Base-by-base conservation (phyloP, 371 early-diverging fungal species). In the Neoconidiobolus thromboides region DNA sequence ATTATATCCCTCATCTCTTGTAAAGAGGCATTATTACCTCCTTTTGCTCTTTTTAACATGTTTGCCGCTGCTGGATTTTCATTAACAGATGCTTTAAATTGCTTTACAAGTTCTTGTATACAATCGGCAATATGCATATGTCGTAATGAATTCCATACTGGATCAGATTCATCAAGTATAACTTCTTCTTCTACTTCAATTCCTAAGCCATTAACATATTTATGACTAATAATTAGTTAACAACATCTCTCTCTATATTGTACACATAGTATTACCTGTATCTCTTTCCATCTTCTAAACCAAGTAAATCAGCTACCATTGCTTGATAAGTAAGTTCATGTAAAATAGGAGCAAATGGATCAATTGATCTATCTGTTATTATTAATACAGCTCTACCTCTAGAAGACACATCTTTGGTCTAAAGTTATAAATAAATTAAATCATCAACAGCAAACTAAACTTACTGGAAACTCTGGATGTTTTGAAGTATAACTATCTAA, bases 241-340 rank as follows among this genome's bases (percentile, higher is more conserved):
- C 12, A 6, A 36, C 5, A 9, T 46, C n/a, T 46, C 6, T 46
- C 6, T 46, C n/a, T 46, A 0, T 6, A 46, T 46, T 6, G 46
- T 9, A 36, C 36, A 72, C 77, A 39, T 76, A 79, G 56, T 78
- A 73, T 58, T 76, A 81, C 7, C 69, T 73, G 64, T 86, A 89
- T 40, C 76, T 79, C 38, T 76, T 69, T 14, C 86, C 83, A 61
- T 85, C 78, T 65, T 85, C 82, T 12, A 89, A 76, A 12, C 76
- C 71, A n/a, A 92, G 64, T 43, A 92, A 67, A 66, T 97, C 96
- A 53, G 89, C 81, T 9, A 83, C 79, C 83, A 92, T 87, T 1
- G 95, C 91, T 70, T 96, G 93, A 63, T 93, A 96, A 0, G 93
- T 89, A 48, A 96, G 89, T 64, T 92, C 89, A 69, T 95, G 96